These are phyloP conservation scores for Smallanthus sonchifolius DNA, from an alignment of 129 eudicot species.

Conservation along the genomic window DNA sequence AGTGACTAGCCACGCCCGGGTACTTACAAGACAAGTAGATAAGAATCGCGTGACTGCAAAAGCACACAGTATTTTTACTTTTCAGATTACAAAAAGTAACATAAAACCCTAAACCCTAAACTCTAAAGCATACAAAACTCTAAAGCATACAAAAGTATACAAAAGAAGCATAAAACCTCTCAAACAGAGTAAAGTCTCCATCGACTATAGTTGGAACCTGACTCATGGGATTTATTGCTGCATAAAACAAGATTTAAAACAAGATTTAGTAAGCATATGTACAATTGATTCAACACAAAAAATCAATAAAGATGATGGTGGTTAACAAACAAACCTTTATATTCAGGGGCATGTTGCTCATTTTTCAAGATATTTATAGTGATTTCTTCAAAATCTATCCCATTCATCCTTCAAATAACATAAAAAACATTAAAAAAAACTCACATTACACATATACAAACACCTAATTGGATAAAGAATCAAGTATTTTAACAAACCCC, in stretches of 20 bases:
- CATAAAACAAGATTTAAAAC: conserved; percentile 22
- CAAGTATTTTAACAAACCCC: not conserved
- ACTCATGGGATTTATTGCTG: conserved; percentile 74
- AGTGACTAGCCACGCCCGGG: conserved; percentile 70
- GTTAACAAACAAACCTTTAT: conserved; percentile 35
- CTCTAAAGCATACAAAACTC: no score
- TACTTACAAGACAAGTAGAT: conserved; percentile 62
- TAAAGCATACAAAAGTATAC: no score
- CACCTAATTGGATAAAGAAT: not conserved
- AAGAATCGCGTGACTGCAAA: conserved; percentile 80
- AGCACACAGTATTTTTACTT: not conserved
- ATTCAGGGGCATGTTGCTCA: conserved; percentile 58
- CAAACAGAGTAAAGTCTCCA: conserved; percentile 75
- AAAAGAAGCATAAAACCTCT: conserved; percentile 45
- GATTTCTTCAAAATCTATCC: conserved; percentile 69
- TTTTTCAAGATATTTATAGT: conserved; percentile 32
- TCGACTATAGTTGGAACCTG: conserved; percentile 75
- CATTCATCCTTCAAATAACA: conserved; percentile 47
- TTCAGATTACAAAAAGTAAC: not conserved
- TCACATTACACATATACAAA: not conserved
- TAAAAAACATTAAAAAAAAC: not conserved
- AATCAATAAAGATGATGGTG: not conserved
- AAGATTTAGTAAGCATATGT: not conserved
- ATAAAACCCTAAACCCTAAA: not conserved
- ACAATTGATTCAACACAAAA: not conserved